phyloP scores from a whole-genome alignment of 2,329 filamentous ascomycete species.

The Botrytis sinoallii region DNA sequence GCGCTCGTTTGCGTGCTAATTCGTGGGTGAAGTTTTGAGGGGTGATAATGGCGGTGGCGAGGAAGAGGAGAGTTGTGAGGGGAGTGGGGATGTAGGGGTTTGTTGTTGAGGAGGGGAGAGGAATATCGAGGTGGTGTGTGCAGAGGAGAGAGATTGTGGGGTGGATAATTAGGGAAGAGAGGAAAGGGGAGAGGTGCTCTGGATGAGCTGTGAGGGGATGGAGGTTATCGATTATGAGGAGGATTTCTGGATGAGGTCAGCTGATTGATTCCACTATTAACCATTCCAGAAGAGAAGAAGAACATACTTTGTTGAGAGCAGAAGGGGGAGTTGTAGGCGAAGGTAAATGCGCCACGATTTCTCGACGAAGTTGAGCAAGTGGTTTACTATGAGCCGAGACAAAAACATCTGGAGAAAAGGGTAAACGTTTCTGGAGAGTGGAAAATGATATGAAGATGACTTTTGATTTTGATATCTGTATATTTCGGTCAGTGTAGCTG shows the following conservation, averaged over 20 bases:
- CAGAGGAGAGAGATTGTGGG: constrained; percentile 70
- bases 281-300: neutral
- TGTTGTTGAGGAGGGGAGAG: constrained; percentile 44
- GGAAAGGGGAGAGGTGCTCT: constrained; percentile 62
- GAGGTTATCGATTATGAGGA: constrained; percentile 79
- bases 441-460: constrained; percentile 77
- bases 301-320: constrained; percentile 41
- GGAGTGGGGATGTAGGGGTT: constrained; percentile 64
- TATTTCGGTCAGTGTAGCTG: neutral
- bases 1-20: constrained; percentile 69
- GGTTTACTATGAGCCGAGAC: constrained; percentile 61
- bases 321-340: constrained; percentile 21
- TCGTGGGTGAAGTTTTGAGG: constrained; percentile 72
- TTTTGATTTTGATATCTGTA: constrained; percentile 61
- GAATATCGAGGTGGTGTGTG: constrained; percentile 80
- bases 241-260: constrained; percentile 50
- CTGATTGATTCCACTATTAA: neutral
- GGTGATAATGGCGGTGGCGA: constrained; percentile 83
- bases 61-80: constrained; percentile 70
- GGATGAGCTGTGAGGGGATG: constrained; percentile 59
- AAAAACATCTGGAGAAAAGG: constrained; percentile 63
- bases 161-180: constrained; percentile 64
- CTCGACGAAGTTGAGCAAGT: constrained; percentile 54
- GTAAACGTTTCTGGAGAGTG: constrained; percentile 56
- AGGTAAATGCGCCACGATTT: constrained; percentile 52